Percentiles rank a stretch among this genome's conserved stretches.
Evolutionary conservation across 2,329 filamentous ascomycete species (phyloP).

Genomic region (Helotiales sp.): DNA sequence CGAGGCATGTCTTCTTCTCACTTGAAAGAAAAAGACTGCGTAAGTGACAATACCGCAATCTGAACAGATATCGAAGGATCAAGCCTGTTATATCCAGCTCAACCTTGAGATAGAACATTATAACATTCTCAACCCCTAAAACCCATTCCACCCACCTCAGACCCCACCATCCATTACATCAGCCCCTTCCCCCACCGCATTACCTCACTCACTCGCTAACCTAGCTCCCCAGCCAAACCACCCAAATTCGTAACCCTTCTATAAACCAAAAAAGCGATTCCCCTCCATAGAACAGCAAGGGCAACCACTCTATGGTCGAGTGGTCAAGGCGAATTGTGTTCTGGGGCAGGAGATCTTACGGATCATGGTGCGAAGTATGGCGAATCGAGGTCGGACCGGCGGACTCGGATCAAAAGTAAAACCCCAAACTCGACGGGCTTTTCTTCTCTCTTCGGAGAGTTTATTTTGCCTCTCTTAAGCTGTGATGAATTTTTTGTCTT

Average conservation of each 20-base stretch:
- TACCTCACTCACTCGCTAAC: too few species aligned
- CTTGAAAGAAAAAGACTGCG: too few species aligned
- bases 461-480: not conserved
- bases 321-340: not conserved
- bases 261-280: not conserved
- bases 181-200: not conserved
- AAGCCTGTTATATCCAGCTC: too few species aligned
- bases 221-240: too few species aligned
- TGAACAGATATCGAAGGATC: too few species aligned
- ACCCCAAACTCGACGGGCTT: not conserved
- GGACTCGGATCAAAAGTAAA: not conserved
- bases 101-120: too few species aligned
- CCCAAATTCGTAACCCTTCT: not conserved
- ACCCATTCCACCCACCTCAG: too few species aligned
- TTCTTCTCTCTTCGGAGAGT: too few species aligned
- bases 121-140: too few species aligned
- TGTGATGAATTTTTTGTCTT: not conserved
- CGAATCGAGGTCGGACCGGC: not conserved
- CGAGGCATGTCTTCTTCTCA: too few species aligned
- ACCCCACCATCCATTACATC: too few species aligned
- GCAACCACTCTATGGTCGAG: not conserved
- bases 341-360: not conserved
- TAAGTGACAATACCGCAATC: too few species aligned
- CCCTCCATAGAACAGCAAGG: not conserved
- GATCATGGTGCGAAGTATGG: not conserved